Conservation (phyloP, 768 basidiomycete genomes). For the Lactarius quietus region DNA sequence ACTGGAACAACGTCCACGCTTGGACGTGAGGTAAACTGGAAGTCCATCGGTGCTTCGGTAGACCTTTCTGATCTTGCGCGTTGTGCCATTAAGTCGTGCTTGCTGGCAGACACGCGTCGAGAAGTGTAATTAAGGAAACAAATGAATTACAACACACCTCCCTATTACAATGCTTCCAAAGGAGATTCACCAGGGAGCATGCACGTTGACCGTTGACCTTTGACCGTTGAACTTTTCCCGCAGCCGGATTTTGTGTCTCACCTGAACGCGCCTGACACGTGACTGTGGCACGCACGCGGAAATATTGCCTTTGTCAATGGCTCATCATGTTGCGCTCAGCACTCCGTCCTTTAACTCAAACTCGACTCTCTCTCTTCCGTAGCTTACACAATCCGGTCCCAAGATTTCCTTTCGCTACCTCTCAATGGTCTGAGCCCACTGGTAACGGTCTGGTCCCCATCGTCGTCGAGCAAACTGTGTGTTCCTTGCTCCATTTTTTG, state of each 20-base stretch:
- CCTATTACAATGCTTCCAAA: background rate
- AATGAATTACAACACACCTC: conserved; percentile 8
- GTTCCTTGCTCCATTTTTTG: conserved; percentile 23
- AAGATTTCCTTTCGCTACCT: conserved; percentile 47
- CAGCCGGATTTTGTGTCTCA: background rate
- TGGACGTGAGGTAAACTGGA: conserved; percentile 73
- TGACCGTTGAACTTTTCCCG: background rate
- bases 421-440: conserved; percentile 37
- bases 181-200: background rate
- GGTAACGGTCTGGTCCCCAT: conserved; percentile 77
- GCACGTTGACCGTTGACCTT: background rate
- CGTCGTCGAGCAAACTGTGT: conserved; percentile 88
- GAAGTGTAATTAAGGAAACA: background rate
- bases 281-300: background rate
- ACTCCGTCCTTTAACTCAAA: conserved; percentile 25
- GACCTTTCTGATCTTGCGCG: conserved; percentile 42
- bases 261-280: conserved; percentile 22
- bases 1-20: conserved; percentile 48
- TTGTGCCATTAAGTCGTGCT: conserved; percentile 15
- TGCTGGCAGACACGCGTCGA: conserved; percentile 19
- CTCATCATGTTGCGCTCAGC: conserved; percentile 33
- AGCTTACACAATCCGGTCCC: background rate
- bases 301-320: background rate
- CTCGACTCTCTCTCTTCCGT: conserved; percentile 8
- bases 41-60: conserved; percentile 87